Evolutionary conservation across 306 rosid genomes (phyloP).

Genomic region (Prunus mira): DNA sequence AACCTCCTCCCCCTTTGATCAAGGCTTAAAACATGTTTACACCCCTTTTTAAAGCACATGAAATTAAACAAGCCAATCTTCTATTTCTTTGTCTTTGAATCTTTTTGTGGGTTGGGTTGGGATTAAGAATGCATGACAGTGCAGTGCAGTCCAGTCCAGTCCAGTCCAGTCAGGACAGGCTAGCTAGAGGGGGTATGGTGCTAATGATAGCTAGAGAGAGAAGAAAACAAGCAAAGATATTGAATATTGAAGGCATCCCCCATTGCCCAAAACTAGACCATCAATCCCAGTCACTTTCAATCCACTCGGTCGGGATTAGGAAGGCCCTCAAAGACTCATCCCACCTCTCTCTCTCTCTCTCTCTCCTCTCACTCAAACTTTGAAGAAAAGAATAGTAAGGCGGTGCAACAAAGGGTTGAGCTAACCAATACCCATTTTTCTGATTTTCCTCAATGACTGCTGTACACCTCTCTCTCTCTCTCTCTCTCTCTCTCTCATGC

Average conservation of each 20-base stretch:
- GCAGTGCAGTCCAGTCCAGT: no score
- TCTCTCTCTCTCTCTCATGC: conserved; percentile 27
- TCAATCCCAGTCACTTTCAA: conserved; percentile 39
- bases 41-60: conserved; percentile 11
- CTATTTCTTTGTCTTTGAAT: background rate
- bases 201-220: background rate
- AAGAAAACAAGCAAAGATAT: background rate
- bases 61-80: background rate
- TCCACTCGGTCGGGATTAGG: conserved; percentile 26
- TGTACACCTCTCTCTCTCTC: background rate
- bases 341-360: background rate
- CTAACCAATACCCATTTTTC: conserved; percentile 29
- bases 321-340: conserved; percentile 9
- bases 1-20: conserved; percentile 6
- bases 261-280: conserved; percentile 43
- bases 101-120: background rate
- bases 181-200: no score
- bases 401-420: conserved; percentile 37
- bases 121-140: background rate
- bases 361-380: background rate
- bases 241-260: conserved; percentile 36
- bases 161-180: no score
- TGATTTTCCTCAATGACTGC: conserved; percentile 13
- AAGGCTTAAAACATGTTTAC: conserved; percentile 9
- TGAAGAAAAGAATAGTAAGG: conserved; percentile 24